phyloP scores from a whole-genome alignment of 2,329 filamentous ascomycete genomes.

The Westerdykella ornata region DNA sequence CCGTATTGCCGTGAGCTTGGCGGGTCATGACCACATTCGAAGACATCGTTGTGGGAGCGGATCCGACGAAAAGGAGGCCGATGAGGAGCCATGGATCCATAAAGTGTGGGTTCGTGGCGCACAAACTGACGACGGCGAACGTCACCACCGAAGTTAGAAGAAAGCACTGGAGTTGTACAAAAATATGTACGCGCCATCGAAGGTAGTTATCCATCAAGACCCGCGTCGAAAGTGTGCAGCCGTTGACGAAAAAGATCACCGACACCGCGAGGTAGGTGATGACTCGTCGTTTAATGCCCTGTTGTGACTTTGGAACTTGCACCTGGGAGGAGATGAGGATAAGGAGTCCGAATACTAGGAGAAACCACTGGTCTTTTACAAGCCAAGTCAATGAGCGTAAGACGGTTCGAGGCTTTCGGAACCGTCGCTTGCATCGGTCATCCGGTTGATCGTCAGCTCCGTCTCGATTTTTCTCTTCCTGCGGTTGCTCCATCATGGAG shows the following conservation, averaged over 20 bases:
- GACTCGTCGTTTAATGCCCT: conserved; percentile 44
- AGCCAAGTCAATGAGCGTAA: conserved; percentile 27
- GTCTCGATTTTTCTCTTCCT: not conserved
- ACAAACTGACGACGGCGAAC: conserved; percentile 50
- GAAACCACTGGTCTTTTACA: conserved; percentile 56
- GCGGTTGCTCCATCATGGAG: too few species aligned
- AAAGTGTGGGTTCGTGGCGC: conserved; percentile 43
- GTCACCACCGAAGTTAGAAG: conserved; percentile 58
- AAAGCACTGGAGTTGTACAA: conserved; percentile 63
- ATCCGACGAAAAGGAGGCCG: conserved; percentile 61
- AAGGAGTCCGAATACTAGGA: conserved; percentile 53
- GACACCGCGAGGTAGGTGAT: conserved; percentile 63
- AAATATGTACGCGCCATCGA: conserved; percentile 61
- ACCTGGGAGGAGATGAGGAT: conserved; percentile 50
- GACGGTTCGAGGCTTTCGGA: conserved; percentile 1
- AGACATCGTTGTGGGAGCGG: conserved; percentile 64
- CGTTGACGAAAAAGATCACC: conserved; percentile 65
- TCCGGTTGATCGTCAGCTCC: not conserved
- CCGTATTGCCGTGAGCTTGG: conserved; percentile 56
- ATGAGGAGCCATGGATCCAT: conserved; percentile 61
- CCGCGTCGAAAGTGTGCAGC: conserved; percentile 58
- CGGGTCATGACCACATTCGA: conserved; percentile 70
- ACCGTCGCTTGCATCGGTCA: conserved; percentile 7
- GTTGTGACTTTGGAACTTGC: conserved; percentile 51
- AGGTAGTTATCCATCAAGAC: conserved; percentile 56